Evolutionary conservation across 1,284 basidiomycete genomes (phyloP).

Genomic region (Sporisorium reilianum): DNA sequence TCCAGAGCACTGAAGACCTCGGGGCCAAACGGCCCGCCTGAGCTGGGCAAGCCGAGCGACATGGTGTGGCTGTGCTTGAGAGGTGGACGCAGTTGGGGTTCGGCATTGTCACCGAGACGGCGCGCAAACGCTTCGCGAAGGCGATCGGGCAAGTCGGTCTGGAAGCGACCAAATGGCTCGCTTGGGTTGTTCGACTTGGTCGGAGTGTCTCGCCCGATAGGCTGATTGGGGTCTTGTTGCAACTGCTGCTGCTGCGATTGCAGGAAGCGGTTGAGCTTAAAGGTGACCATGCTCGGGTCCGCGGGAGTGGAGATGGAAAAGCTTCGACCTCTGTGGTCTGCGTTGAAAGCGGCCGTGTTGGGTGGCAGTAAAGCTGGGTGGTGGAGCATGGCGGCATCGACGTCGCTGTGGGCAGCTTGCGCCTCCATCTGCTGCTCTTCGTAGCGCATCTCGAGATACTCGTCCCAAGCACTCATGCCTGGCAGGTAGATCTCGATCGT

Average conservation of each 20-base stretch:
- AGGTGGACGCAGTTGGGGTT: slow-evolving; percentile 7
- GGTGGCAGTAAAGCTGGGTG: slow-evolving; percentile 17
- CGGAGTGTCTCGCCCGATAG: background rate
- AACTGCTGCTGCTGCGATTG: slow-evolving; percentile 39
- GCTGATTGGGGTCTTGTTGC: slow-evolving; percentile 13
- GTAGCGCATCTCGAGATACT: slow-evolving; percentile 42
- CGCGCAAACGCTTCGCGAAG: slow-evolving; percentile 40
- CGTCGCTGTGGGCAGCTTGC: slow-evolving; percentile 14
- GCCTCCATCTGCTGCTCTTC: slow-evolving; percentile 43
- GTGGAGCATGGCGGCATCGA: background rate
- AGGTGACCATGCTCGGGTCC: slow-evolving; percentile 48
- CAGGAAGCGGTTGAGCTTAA: slow-evolving; percentile 55
- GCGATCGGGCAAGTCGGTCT: slow-evolving; percentile 25
- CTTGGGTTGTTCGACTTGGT: background rate
- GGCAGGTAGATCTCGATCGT: slow-evolving; percentile 65
- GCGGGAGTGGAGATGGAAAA: slow-evolving; percentile 56
- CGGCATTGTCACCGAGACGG: slow-evolving; percentile 24
- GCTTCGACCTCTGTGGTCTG: slow-evolving; percentile 23
- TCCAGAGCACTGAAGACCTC: slow-evolving; percentile 55
- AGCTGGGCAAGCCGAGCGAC: slow-evolving; percentile 58
- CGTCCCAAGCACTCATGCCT: slow-evolving; percentile 61
- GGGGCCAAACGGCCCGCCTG: slow-evolving; percentile 56
- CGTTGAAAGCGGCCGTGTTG: slow-evolving; percentile 6
- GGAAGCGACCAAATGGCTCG: slow-evolving; percentile 22
- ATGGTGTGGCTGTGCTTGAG: slow-evolving; percentile 47